Percentiles rank a stretch among this genome's conserved stretches.
Conservation (phyloP, 2,329 filamentous ascomycete species). For the Seiridium cupressi region DNA sequence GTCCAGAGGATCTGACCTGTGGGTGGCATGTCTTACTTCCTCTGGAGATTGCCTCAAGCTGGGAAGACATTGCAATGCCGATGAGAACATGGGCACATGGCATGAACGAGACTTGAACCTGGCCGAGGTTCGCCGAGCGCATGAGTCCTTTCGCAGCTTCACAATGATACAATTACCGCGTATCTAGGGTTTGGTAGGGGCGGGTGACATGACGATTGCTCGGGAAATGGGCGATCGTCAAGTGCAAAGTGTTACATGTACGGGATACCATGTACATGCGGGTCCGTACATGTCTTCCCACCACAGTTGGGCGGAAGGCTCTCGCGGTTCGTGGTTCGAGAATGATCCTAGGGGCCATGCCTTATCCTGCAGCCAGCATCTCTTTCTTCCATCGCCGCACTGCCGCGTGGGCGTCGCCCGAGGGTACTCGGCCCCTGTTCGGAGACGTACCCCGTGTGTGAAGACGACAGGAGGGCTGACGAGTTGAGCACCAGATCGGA, state of each 20-base stretch:
- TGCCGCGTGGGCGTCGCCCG: slow-evolving; percentile 1
- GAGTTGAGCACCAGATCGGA: neutral
- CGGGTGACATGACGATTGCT: no score
- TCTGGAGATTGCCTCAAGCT: neutral
- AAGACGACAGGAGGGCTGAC: neutral
- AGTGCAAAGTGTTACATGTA: no score
- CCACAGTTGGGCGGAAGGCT: neutral
- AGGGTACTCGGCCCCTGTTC: neutral
- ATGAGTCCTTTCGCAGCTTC: neutral
- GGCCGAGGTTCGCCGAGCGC: neutral
- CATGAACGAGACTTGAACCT: neutral
- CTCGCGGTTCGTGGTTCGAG: neutral
- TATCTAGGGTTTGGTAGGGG: no score
- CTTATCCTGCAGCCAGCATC: neutral
- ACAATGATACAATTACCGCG: no score
- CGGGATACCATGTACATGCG: no score
- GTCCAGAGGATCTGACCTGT: neutral
- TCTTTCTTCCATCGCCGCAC: neutral
- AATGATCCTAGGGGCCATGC: neutral
- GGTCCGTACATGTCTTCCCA: no score
- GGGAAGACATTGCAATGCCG: neutral
- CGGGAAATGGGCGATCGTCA: no score
- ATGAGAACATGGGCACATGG: neutral
- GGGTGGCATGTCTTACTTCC: no score
- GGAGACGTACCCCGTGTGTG: neutral